Base-by-base conservation (phyloP, 202 grass and related monocot species). In the Panicum hallii region DNA sequence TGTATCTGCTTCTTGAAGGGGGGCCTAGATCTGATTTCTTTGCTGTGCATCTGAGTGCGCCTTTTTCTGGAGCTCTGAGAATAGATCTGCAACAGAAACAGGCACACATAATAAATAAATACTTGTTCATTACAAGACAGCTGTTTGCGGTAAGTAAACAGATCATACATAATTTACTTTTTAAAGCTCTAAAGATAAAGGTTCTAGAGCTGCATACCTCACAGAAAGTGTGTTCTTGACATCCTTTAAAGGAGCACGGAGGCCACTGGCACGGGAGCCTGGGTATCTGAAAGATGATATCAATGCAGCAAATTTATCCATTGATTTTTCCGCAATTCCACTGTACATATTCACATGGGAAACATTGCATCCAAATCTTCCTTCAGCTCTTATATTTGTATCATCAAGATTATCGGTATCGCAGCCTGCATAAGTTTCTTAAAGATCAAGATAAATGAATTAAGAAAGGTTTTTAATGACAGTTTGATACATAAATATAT, bases 281-380 rank as follows among this genome's bases (percentile, higher is more conserved):
- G 86, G 79, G 72, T 92, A 95, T 89, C 87, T 93, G 76, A 92
- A 95, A 81, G 93, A 91, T 34, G 95, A 95, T 87, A 98, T 87
- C 63, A 95, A 68, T 7, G 85, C 79, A 14, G 85, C 88, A 81
- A 95, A 95, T 26, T 89, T 93, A 36, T 98, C 95, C 93, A 98
- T 92, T 58, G 95, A 98, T 90, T 95, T 98, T 84, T 95, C 91
- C 28, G 95, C 95, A 85, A 98, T 93, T 81, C 85, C 87, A 53
- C 73, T 87, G 75, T 98, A 98, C 50, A 62, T 86, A 75, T 90
- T 89, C 69, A 98, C 86, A 87, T 98, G 95, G 19, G 95, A 90
- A 79, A 98, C 77, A 72, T 95, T 78, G 80, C 93, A 98, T 74
- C 95, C 93, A 60, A 95, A 95, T 84, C 68, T 93, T 44, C 81